Conservation (phyloP, 805 yeast species). For the Sporopachydermia lactativora region DNA sequence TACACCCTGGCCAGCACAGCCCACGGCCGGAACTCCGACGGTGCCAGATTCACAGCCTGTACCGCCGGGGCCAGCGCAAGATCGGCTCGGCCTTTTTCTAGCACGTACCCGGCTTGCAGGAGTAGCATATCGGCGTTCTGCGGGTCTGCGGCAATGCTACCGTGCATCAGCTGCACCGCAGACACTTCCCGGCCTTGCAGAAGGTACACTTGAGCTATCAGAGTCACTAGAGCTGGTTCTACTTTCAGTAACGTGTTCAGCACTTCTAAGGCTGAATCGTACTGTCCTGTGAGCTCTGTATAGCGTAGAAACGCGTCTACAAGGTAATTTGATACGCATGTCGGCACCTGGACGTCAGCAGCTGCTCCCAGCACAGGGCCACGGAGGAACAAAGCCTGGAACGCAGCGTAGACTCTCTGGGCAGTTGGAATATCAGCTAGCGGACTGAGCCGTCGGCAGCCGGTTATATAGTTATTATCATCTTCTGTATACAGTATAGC, state of each 20-base stretch:
- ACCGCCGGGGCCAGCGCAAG: constrained; percentile 47
- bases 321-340: constrained; percentile 48
- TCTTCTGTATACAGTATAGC: constrained; percentile 68
- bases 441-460: constrained; percentile 75
- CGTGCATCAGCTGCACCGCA: constrained; percentile 31
- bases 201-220: constrained; percentile 29
- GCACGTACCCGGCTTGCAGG: constrained; percentile 51
- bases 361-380: constrained; percentile 58
- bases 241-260: constrained; percentile 34
- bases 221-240: constrained; percentile 40
- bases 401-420: constrained; percentile 42
- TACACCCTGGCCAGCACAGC: constrained; percentile 45
- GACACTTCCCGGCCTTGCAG: constrained; percentile 30
- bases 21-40: constrained; percentile 70
- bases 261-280: constrained; percentile 43
- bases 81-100: constrained; percentile 35
- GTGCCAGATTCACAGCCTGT: constrained; percentile 51
- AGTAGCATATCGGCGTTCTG: constrained; percentile 44
- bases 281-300: constrained; percentile 51
- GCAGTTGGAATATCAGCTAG: constrained; percentile 36
- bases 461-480: constrained; percentile 61
- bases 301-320: constrained; percentile 61
- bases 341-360: constrained; percentile 57
- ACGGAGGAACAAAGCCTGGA: constrained; percentile 47
- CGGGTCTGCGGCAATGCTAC: constrained; percentile 26